Conservation (phyloP, 352 stramenopile genomes). For the Phytophthora parvispora region DNA sequence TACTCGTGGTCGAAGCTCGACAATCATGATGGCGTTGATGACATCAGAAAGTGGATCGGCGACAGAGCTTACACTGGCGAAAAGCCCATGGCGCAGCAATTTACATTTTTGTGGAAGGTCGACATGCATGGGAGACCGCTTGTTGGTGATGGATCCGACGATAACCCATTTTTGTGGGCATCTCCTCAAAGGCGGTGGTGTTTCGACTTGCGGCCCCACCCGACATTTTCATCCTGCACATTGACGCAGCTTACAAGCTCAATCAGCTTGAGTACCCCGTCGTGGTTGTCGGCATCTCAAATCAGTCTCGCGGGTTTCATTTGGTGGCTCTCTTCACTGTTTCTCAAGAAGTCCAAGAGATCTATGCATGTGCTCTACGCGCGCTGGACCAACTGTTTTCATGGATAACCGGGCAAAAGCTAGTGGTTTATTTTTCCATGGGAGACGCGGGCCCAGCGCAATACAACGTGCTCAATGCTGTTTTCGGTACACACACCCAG, state of each 20-base stretch:
- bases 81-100: background rate
- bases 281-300: background rate
- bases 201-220: background rate
- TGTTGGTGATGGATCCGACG: conserved; percentile 7
- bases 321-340: background rate
- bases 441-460: background rate
- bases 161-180: conserved; percentile 2
- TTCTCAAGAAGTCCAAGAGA: background rate
- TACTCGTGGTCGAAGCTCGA: background rate
- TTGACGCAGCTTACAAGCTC: conserved; percentile 5
- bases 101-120: conserved; percentile 1
- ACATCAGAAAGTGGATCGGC: background rate
- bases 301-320: conserved; percentile 8
- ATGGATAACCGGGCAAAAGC: background rate
- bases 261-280: conserved; percentile 1
- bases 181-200: conserved; percentile 3
- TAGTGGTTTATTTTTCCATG: conserved; percentile 2
- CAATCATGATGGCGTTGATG: conserved; percentile 9
- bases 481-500: background rate
- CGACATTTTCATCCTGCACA: background rate
- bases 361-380: background rate
- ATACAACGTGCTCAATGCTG: background rate
- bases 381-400: background rate
- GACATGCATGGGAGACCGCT: background rate
- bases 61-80: background rate